Base-by-base conservation (phyloP, 768 basidiomycete species). In the Lepiota venenata region DNA sequence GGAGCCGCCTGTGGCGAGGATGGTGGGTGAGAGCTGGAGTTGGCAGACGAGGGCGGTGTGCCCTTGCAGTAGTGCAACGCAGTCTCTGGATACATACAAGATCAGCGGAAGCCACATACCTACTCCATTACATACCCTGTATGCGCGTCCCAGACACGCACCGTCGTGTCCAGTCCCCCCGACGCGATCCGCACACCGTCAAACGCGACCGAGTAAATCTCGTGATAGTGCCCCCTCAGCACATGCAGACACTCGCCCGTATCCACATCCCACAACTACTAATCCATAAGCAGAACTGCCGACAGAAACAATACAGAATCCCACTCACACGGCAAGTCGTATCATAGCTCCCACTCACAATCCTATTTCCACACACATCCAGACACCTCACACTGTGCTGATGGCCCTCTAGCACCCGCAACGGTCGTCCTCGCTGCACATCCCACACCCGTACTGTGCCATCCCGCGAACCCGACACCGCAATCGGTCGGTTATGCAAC, bases 321-420 rank as follows among this genome's bases (percentile, higher is more conserved):
- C 32, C 27, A 71, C 82, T 44, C 51, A 96, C 90, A 58, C 94
- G 79, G 61, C 87, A 90, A 15, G 87, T 94, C 42, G 80, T 76
- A 67, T 99, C 96, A 68, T 99, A 98, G 66, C 93, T 94, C 32
- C 94, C 96, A 61, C 91, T 94, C 36, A 94, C 94, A 11, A 88
- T 87, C 60, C 73, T 77, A 58, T 84, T 85, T 21, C 93, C 96
- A 60, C 82, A 87, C 10, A 94, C 85, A 67, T 98, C 96, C 27
- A 98, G 71, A 65, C 92, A 93, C 43, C 96, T 73, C 12, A 98
- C 95, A 60, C 89, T 92, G 39, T 81, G 74, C 22, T 74, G 70
- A 66, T 99, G 96, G 0, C 96, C 96, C 16, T 73, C 69, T 29
- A 99, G 74, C 6, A 85, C 74, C 15, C 81, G 75, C 32, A 91